These are phyloP conservation scores for Mitragyna speciosa DNA, from an alignment of 257 asterid genomes.

Conservation along the genomic window DNA sequence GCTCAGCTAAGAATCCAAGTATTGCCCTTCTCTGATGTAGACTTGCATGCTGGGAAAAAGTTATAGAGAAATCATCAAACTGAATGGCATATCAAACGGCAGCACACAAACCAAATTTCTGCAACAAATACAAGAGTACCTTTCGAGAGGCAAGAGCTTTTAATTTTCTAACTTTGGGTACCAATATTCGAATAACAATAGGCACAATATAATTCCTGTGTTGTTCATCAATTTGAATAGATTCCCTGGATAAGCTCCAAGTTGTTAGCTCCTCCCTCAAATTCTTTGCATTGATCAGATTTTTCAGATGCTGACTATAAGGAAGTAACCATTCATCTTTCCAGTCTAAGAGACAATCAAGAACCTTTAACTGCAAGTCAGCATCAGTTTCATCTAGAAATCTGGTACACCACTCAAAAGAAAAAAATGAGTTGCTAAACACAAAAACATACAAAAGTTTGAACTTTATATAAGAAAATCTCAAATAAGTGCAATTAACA, in stretches of 20 bases:
- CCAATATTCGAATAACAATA: conserved; percentile 61
- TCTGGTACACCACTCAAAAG: conserved; percentile 37
- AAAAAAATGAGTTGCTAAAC: conserved; percentile 1
- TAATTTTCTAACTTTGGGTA: conserved; percentile 79
- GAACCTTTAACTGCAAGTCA: conserved; percentile 76
- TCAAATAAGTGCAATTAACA: background rate
- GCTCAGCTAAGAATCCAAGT: conserved; percentile 80
- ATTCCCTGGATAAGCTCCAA: conserved; percentile 78
- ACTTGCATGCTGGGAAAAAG: conserved; percentile 60
- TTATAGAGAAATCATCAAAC: conserved; percentile 19
- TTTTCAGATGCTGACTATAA: conserved; percentile 64
- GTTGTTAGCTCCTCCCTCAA: conserved; percentile 82
- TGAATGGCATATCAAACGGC: conserved; percentile 12
- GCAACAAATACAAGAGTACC: conserved; percentile 43
- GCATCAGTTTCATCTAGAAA: conserved; percentile 86
- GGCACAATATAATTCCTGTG: conserved; percentile 77
- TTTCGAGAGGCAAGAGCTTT: conserved; percentile 73
- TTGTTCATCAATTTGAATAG: conserved; percentile 52
- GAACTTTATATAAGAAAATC: background rate
- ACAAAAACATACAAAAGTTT: background rate
- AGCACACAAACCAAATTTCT: background rate
- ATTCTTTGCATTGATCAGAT: conserved; percentile 57
- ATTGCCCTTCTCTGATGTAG: conserved; percentile 72
- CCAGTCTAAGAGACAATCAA: conserved; percentile 91
- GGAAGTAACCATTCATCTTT: conserved; percentile 77